Percentiles rank a stretch among this genome's conserved stretches.
Conservation (phyloP, 495 filamentous ascomycete species). For the Penicillium manginii region DNA sequence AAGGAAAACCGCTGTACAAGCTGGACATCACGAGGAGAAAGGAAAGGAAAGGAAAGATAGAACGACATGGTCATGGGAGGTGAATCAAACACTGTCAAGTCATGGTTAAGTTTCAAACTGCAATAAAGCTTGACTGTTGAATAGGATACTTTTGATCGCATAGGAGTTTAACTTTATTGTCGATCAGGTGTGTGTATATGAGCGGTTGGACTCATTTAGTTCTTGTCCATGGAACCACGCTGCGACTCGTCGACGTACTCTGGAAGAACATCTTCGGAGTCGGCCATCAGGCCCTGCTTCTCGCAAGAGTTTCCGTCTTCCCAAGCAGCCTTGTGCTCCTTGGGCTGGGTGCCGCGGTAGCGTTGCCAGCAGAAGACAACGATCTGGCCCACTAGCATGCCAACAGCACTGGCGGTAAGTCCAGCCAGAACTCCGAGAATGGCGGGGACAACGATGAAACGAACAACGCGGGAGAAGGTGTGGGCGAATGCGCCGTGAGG, state of each 20-base stretch:
- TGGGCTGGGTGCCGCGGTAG: slow-evolving; percentile 37
- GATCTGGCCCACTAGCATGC: slow-evolving; percentile 56
- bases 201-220: slow-evolving; percentile 19
- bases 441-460: slow-evolving; percentile 53
- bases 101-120: background rate
- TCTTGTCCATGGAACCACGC: slow-evolving; percentile 33
- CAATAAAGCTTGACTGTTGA: background rate
- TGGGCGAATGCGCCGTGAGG: slow-evolving; percentile 46
- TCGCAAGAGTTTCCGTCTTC: slow-evolving; percentile 42
- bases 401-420: slow-evolving; percentile 53
- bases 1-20: slow-evolving; percentile 27
- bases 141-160: background rate
- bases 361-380: slow-evolving; percentile 56
- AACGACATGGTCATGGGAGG: background rate
- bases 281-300: slow-evolving; percentile 47
- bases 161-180: background rate
- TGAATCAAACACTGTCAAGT: background rate
- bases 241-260: slow-evolving; percentile 38
- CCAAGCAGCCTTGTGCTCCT: slow-evolving; percentile 35
- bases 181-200: background rate
- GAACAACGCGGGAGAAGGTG: slow-evolving; percentile 48
- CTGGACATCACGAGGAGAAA: slow-evolving; percentile 22
- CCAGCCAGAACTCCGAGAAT: slow-evolving; percentile 53
- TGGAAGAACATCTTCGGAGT: slow-evolving; percentile 38
- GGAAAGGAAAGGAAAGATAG: slow-evolving; percentile 12